These are phyloP conservation scores for Pythium rhizo-oryzae DNA, from an alignment of 352 stramenopile genomes.

Conservation along the genomic window DNA sequence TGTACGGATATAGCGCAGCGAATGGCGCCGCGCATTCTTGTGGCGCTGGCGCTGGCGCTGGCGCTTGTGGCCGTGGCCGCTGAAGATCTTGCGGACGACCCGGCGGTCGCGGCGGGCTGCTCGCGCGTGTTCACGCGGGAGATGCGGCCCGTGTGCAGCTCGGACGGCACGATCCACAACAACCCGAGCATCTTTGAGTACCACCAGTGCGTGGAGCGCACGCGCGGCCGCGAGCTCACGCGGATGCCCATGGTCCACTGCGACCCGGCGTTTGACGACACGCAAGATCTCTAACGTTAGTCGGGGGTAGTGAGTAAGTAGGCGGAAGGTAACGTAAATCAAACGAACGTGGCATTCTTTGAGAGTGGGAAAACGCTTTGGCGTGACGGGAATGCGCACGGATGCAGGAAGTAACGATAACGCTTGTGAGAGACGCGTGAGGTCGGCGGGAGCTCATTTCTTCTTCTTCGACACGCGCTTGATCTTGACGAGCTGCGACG, in stretches of 20 bases:
- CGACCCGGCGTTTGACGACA: slow-evolving; percentile 23
- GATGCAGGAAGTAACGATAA: background rate
- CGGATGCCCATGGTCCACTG: slow-evolving; percentile 40
- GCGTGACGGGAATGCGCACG: background rate
- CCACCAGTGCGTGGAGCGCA: slow-evolving; percentile 49
- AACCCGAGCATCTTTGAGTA: slow-evolving; percentile 64
- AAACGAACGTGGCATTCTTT: slow-evolving; percentile 1
- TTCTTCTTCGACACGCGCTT: slow-evolving; percentile 90
- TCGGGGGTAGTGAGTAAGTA: background rate
- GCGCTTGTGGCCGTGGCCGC: background rate
- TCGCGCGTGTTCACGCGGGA: slow-evolving; percentile 48
- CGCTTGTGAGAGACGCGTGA: background rate
- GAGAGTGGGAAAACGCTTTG: background rate
- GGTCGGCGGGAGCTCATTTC: slow-evolving; percentile 50
- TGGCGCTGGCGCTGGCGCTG: background rate
- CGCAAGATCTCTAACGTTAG: slow-evolving; percentile 16
- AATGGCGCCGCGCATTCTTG: background rate
- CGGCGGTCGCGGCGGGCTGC: slow-evolving; percentile 22
- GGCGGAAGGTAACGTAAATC: background rate
- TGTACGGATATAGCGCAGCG: background rate
- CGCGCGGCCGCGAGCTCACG: slow-evolving; percentile 35
- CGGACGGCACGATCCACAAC: slow-evolving; percentile 54
- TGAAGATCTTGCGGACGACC: slow-evolving; percentile 15
- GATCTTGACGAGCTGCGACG: slow-evolving; percentile 83
- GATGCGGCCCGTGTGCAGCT: slow-evolving; percentile 51